Evolutionary conservation across 2,329 filamentous ascomycete species (phyloP).

Genomic region (Aureobasidium sp.): DNA sequence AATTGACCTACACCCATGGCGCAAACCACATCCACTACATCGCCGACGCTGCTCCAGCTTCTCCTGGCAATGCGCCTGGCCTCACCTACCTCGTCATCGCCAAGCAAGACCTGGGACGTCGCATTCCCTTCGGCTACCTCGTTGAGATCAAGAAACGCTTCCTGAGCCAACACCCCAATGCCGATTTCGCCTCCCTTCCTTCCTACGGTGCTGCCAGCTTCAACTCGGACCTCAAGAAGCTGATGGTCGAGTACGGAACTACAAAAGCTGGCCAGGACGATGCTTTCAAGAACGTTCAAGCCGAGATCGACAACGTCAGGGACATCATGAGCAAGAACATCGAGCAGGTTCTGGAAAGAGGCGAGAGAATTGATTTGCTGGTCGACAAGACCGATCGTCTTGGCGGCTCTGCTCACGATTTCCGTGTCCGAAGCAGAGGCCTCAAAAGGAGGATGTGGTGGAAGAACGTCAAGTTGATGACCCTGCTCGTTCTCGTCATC

Average conservation of each 20-base stretch:
- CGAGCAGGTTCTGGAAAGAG: conserved; percentile 77
- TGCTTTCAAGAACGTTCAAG: conserved; percentile 73
- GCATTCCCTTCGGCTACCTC: conserved; percentile 88
- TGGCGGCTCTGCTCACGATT: conserved; percentile 82
- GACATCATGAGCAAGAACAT: conserved; percentile 96
- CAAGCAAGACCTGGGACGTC: conserved; percentile 70
- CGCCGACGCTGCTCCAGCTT: conserved; percentile 54
- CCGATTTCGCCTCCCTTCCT: conserved; percentile 70
- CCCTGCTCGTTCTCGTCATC: conserved; percentile 63
- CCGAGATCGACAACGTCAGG: conserved; percentile 85
- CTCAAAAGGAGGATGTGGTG: conserved; percentile 97
- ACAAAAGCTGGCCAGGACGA: conserved; percentile 69
- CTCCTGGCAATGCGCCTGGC: conserved; percentile 50
- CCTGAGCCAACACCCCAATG: conserved; percentile 60
- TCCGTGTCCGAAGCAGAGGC: conserved; percentile 77
- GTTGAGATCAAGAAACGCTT: conserved; percentile 88
- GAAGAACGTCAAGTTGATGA: conserved; percentile 98
- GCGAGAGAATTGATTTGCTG: conserved; percentile 85
- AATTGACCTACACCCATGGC: conserved; percentile 82
- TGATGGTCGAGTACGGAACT: conserved; percentile 81
- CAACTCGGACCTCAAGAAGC: conserved; percentile 66
- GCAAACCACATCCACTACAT: conserved; percentile 94
- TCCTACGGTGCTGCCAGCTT: conserved; percentile 88
- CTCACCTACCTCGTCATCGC: conserved; percentile 90
- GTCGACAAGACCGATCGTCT: conserved; percentile 95